phyloP scores from a whole-genome alignment of 2,329 filamentous ascomycete species.

The Cladosporium sp. region DNA sequence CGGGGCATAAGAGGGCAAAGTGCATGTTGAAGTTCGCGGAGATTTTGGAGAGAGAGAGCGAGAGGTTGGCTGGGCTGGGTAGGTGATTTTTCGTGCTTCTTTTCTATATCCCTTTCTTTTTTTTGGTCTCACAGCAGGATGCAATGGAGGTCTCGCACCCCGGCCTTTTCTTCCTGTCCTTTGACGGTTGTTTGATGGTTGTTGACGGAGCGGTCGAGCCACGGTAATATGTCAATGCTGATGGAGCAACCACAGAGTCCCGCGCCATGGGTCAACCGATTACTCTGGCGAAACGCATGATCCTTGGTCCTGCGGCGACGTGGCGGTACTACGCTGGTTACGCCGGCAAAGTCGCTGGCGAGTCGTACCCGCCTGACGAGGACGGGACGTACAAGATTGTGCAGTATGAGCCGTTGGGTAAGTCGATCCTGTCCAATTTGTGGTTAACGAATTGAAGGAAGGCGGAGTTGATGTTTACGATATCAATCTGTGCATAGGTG shows the following conservation, averaged over 20 bases:
- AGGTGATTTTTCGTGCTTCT: conserved; percentile 41
- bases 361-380: conserved; percentile 32
- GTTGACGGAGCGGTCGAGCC: background rate
- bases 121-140: background rate
- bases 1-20: conserved; percentile 62
- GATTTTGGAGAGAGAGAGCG: conserved; percentile 38
- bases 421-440: background rate
- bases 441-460: background rate
- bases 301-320: conserved; percentile 28
- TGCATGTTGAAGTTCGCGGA: conserved; percentile 68
- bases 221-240: background rate
- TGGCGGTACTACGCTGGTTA: conserved; percentile 34
- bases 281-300: conserved; percentile 38
- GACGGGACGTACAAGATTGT: conserved; percentile 37
- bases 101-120: background rate
- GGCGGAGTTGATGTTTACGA: background rate
- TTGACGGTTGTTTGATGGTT: background rate
- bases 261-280: conserved; percentile 57
- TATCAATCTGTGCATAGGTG: conserved; percentile 27
- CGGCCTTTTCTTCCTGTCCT: too few species aligned
- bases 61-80: conserved; percentile 57
- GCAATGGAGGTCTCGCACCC: too few species aligned
- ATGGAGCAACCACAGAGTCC: conserved; percentile 52
- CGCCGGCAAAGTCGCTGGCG: conserved; percentile 33
- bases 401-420: conserved; percentile 44